Conservation (phyloP, 169 alveolate genomes). For the Toxoplasma gondii region DNA sequence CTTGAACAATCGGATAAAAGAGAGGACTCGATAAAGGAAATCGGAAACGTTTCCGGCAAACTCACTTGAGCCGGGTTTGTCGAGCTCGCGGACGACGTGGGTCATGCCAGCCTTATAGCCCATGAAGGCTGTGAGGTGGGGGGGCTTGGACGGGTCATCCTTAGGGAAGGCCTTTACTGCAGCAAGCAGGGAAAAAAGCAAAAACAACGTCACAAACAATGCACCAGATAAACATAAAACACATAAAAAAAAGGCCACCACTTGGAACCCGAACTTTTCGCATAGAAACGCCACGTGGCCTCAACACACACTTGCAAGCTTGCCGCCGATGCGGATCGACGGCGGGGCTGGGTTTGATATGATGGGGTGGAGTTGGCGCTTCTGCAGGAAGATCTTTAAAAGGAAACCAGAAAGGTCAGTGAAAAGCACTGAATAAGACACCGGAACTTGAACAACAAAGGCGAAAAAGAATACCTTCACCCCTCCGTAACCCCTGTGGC, state of each 20-base stretch:
- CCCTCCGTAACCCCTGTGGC: neutral
- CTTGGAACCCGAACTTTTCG: neutral
- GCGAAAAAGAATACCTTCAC: neutral
- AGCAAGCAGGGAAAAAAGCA: neutral
- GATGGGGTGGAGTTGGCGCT: too few relatives aligned
- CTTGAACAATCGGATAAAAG: too few relatives aligned
- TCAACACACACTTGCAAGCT: neutral
- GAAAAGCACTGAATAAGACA: too few relatives aligned
- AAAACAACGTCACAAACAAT: too few relatives aligned
- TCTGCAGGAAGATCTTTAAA: too few relatives aligned
- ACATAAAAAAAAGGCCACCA: neutral
- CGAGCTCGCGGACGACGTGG: slow-evolving; percentile 98
- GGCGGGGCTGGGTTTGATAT: too few relatives aligned
- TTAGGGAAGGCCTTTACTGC: slow-evolving; percentile 94
- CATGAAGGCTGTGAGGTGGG: slow-evolving; percentile 99
- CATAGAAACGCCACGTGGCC: neutral
- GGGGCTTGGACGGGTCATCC: slow-evolving; percentile 95
- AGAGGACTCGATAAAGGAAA: too few relatives aligned
- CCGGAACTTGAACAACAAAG: neutral
- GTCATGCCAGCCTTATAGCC: slow-evolving; percentile 99
- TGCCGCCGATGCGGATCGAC: too few relatives aligned
- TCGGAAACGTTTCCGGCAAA: neutral
- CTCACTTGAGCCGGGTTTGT: slow-evolving; percentile 95
- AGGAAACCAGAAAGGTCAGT: too few relatives aligned
- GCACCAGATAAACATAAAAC: neutral